Percentiles rank a stretch among this genome's conserved stretches.
Conservation (phyloP, 2,329 filamentous ascomycete genomes). For the Xylaria multiplex region DNA sequence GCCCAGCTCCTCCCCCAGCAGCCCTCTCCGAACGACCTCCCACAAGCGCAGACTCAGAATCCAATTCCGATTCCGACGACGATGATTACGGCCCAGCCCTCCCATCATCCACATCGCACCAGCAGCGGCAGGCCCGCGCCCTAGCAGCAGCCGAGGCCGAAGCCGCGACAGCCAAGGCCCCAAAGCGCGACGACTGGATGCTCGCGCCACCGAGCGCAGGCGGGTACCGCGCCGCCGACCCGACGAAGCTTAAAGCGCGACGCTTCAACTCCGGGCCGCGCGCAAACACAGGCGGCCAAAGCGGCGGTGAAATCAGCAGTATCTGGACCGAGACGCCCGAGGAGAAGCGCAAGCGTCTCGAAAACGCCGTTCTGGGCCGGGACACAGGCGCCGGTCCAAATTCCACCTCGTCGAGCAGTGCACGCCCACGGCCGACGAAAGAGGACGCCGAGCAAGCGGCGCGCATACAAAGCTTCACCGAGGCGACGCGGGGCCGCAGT, state of each 20-base stretch:
- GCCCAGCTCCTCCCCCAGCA: conserved; percentile 57
- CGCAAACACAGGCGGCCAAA: conserved; percentile 47
- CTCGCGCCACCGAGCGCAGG: conserved; percentile 71
- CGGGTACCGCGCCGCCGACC: conserved; percentile 73
- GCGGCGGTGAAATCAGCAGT: conserved; percentile 65
- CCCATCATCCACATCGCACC: conserved; percentile 55
- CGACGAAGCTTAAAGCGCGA: conserved; percentile 82
- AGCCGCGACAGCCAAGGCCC: conserved; percentile 54
- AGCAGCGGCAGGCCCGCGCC: conserved; percentile 44
- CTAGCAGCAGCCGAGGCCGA: conserved; percentile 45
- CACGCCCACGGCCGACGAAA: conserved; percentile 2
- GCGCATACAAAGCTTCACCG: conserved; percentile 60
- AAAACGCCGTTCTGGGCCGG: conserved; percentile 84
- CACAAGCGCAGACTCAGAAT: conserved; percentile 50
- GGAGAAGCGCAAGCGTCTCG: conserved; percentile 82
- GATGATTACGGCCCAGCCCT: conserved; percentile 70
- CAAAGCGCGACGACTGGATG: conserved; percentile 87
- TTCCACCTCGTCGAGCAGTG: conserved; percentile 41
- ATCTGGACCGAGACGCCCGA: conserved; percentile 94
- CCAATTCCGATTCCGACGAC: conserved; percentile 48
- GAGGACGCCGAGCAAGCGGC: conserved; percentile 67
- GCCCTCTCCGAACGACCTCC: conserved; percentile 53
- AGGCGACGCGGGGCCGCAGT: conserved; percentile 65
- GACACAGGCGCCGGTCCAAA: conserved; percentile 45
- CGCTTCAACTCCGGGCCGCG: conserved; percentile 78